phyloP scores from a whole-genome alignment of 352 stramenopile species.

The Globisporangium uncinulatum region DNA sequence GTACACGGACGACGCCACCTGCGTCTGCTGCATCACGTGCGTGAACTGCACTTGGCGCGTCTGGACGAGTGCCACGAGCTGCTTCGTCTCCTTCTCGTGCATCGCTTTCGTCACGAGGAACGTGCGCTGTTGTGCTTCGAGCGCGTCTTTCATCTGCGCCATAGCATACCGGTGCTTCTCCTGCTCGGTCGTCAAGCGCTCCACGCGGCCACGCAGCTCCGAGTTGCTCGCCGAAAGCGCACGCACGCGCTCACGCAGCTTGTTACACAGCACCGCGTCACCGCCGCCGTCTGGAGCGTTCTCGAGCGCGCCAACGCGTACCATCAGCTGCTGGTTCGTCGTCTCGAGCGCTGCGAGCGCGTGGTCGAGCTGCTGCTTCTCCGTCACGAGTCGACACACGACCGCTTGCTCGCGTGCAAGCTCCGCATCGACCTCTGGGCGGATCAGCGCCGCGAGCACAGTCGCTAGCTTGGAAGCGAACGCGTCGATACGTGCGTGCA shows the following conservation, averaged over 20 bases:
- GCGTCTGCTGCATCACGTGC: conserved; percentile 25
- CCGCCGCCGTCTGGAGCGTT: conserved; percentile 27
- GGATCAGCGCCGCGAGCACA: conserved; percentile 26
- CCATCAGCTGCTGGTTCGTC: conserved; percentile 16
- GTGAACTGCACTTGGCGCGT: conserved; percentile 32
- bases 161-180: conserved; percentile 35
- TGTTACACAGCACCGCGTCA: conserved; percentile 47
- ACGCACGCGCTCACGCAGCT: conserved; percentile 28
- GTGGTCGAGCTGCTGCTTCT: conserved; percentile 25
- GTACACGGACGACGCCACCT: conserved; percentile 20
- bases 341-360: conserved; percentile 15
- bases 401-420: conserved; percentile 18
- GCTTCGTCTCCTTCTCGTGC: conserved; percentile 65
- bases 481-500: conserved; percentile 23
- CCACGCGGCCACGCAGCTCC: conserved; percentile 20
- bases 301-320: conserved; percentile 35
- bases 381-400: conserved; percentile 20
- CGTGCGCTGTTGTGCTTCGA: conserved; percentile 29
- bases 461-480: conserved; percentile 24
- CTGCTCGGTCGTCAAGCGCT: conserved; percentile 23
- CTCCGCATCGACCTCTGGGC: conserved; percentile 34
- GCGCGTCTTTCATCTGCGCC: conserved; percentile 20
- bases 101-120: conserved; percentile 51
- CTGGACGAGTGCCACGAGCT: conserved; percentile 40
- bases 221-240: conserved; percentile 18